Conservation (phyloP, 2,329 filamentous ascomycete genomes). For the Aspergillus arachidicola region DNA sequence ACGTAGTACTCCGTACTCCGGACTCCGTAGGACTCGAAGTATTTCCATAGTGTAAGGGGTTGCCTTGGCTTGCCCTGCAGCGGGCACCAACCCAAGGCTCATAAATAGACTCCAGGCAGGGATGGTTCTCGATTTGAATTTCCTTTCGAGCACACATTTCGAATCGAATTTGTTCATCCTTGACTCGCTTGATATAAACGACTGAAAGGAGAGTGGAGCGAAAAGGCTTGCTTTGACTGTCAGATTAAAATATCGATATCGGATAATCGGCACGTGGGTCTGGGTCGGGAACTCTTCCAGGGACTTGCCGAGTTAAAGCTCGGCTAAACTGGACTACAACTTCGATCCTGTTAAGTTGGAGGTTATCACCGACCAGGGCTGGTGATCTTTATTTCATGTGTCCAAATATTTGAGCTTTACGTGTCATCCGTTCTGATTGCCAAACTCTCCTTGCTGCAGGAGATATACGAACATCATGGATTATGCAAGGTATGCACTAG, state of each 20-base stretch:
- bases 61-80: background rate
- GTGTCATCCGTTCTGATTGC: background rate
- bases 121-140: background rate
- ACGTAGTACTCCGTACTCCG: background rate
- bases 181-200: background rate
- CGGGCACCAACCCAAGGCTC: background rate
- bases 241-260: constrained; percentile 1
- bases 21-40: no score
- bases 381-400: background rate
- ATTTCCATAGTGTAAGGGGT: background rate
- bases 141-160: background rate
- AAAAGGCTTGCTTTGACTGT: background rate
- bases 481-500: background rate
- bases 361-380: background rate
- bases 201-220: background rate
- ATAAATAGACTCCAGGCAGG: background rate
- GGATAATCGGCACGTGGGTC: constrained; percentile 4
- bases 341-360: background rate
- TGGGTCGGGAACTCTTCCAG: background rate
- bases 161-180: background rate
- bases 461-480: background rate
- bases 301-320: constrained; percentile 1
- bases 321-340: background rate
- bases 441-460: background rate
- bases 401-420: background rate